A percentile compares a stretch with the other conserved stretches of the same genome.
These are phyloP conservation scores for Candida multigemmis DNA, from an alignment of 805 yeast species.

Conservation along the genomic window DNA sequence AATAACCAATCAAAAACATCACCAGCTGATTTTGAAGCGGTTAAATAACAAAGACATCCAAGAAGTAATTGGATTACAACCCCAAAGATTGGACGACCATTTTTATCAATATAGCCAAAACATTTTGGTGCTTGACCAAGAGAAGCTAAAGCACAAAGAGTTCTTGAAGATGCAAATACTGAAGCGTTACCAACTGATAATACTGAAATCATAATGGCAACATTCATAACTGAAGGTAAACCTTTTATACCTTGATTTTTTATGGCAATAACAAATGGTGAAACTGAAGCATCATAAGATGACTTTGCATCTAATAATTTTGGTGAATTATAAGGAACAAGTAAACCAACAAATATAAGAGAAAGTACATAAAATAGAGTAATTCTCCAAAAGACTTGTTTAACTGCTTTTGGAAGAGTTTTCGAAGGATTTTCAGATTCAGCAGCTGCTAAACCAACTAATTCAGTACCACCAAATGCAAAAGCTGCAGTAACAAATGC, in stretches of 20 bases:
- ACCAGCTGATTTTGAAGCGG: conserved; percentile 31
- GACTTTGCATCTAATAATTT: conserved; percentile 31
- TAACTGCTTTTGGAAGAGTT: conserved; percentile 30
- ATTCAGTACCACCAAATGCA: conserved; percentile 49
- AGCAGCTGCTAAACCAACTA: conserved; percentile 35
- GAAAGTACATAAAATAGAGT: conserved; percentile 34
- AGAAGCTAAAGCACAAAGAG: conserved; percentile 37
- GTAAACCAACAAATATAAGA: conserved; percentile 38
- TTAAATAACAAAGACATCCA: conserved; percentile 38
- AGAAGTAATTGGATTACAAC: conserved; percentile 25
- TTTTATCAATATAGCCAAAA: conserved; percentile 37
- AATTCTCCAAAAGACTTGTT: conserved; percentile 35
- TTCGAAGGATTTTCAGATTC: conserved; percentile 29
- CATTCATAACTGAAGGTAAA: conserved; percentile 32
- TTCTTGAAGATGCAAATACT: conserved; percentile 31
- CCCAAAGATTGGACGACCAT: conserved; percentile 43
- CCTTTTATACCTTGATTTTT: conserved; percentile 25
- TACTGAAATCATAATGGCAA: conserved; percentile 29
- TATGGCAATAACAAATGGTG: conserved; percentile 70
- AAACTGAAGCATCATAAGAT: conserved; percentile 50
- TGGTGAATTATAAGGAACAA: conserved; percentile 39
- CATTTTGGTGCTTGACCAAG: conserved; percentile 36
- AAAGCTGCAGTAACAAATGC: conserved; percentile 43
- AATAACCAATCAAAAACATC: conserved; percentile 39
- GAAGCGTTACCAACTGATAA: conserved; percentile 35